A percentile compares a stretch with the other conserved stretches of the same genome.
phyloP scores from a whole-genome alignment of 345 rosid genomes.

The Brassica cretica region DNA sequence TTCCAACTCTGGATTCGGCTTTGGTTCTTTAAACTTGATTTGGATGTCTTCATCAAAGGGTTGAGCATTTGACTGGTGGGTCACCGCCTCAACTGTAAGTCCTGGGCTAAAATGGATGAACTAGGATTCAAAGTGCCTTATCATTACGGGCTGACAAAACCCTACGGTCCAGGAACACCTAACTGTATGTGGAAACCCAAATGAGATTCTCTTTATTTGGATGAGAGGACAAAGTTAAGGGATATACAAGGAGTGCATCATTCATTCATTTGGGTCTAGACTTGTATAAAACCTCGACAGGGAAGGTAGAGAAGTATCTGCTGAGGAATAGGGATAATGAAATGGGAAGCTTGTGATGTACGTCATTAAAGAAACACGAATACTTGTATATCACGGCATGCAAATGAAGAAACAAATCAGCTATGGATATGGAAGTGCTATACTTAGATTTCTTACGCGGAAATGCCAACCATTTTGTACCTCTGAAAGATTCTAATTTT shows the following conservation, averaged over 20 bases:
- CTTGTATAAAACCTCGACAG: slow-evolving; percentile 75
- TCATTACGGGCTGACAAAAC: slow-evolving; percentile 75
- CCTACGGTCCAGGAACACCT: slow-evolving; percentile 70
- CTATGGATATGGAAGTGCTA: slow-evolving; percentile 29
- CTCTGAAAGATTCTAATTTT: slow-evolving; percentile 15
- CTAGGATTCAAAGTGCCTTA: slow-evolving; percentile 68
- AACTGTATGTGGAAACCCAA: slow-evolving; percentile 63
- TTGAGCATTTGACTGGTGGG: slow-evolving; percentile 64
- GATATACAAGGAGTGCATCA: background rate
- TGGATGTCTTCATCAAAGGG: slow-evolving; percentile 34
- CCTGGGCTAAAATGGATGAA: slow-evolving; percentile 57
- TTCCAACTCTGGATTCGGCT: background rate
- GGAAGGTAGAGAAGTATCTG: slow-evolving; percentile 65
- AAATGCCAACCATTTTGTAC: slow-evolving; percentile 27
- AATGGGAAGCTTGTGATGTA: slow-evolving; percentile 41
- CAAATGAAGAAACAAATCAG: slow-evolving; percentile 27
- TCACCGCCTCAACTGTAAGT: slow-evolving; percentile 66
- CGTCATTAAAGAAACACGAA: background rate
- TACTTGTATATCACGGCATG: slow-evolving; percentile 6
- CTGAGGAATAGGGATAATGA: slow-evolving; percentile 64
- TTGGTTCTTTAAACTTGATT: background rate
- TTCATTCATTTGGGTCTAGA: slow-evolving; percentile 35
- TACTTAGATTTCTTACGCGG: slow-evolving; percentile 25
- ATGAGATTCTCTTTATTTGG: slow-evolving; percentile 57
- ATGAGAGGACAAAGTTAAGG: slow-evolving; percentile 44